Conservation (phyloP, 768 basidiomycete genomes). For the Agaricus subrufescens region DNA sequence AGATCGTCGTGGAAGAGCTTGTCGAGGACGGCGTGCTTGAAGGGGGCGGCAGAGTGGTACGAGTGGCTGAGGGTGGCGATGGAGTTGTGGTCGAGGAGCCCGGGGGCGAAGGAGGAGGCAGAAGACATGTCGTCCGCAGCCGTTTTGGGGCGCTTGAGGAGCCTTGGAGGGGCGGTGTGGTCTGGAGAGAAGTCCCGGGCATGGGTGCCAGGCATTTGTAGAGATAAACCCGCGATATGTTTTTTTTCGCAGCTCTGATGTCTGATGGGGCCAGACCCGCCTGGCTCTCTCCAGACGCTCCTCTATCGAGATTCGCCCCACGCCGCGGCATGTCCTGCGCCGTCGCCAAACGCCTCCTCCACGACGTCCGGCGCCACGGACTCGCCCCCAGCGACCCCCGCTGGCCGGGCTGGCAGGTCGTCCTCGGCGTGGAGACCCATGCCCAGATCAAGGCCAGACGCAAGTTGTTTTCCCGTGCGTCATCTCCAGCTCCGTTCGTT, state of each 20-base stretch:
- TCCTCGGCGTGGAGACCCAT: constrained; percentile 94
- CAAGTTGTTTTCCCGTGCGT: constrained; percentile 84
- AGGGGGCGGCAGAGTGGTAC: constrained; percentile 64
- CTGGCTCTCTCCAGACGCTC: not conserved
- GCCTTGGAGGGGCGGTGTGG: constrained; percentile 10
- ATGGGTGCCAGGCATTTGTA: constrained; percentile 40
- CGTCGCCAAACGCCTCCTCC: constrained; percentile 17
- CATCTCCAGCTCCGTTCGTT: not conserved
- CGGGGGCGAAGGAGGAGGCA: constrained; percentile 41
- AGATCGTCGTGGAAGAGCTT: constrained; percentile 83
- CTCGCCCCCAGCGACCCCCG: constrained; percentile 31
- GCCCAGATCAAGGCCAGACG: constrained; percentile 84
- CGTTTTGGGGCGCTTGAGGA: constrained; percentile 25
- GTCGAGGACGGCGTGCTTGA: constrained; percentile 78
- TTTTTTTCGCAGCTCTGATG: not conserved
- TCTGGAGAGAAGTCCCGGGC: constrained; percentile 41
- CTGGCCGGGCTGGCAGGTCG: constrained; percentile 86
- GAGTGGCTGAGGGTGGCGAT: constrained; percentile 48
- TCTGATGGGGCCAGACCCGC: not conserved
- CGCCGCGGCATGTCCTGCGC: not conserved
- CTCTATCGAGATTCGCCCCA: not conserved
- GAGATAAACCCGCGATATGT: no score
- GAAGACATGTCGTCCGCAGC: constrained; percentile 15
- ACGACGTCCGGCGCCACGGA: constrained; percentile 26
- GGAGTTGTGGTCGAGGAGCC: constrained; percentile 53